Percentiles rank a stretch among this genome's conserved stretches.
Conservation (phyloP, 2,329 filamentous ascomycete genomes). For the Cladosporium sp. region DNA sequence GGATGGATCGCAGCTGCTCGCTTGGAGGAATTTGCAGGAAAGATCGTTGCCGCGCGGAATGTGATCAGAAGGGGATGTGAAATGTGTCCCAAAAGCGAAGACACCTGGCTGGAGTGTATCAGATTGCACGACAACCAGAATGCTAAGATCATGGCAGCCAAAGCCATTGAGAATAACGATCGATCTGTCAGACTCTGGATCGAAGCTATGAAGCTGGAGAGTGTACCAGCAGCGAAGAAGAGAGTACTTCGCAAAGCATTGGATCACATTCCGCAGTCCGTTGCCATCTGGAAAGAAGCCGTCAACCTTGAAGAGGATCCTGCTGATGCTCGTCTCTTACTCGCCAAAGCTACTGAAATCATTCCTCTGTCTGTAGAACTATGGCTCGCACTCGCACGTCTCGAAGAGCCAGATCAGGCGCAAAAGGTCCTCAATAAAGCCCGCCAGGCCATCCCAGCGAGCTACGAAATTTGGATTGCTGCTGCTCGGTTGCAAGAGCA, state of each 20-base stretch:
- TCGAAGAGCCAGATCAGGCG: slow-evolving; percentile 86
- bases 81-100: slow-evolving; percentile 88
- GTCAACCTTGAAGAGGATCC: slow-evolving; percentile 92
- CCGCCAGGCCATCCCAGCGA: slow-evolving; percentile 87
- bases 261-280: slow-evolving; percentile 88
- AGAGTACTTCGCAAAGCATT: slow-evolving; percentile 86
- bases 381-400: slow-evolving; percentile 86
- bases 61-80: slow-evolving; percentile 85
- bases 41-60: slow-evolving; percentile 81
- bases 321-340: slow-evolving; percentile 77
- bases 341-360: slow-evolving; percentile 92
- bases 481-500: slow-evolving; percentile 85
- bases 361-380: slow-evolving; percentile 91
- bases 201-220: slow-evolving; percentile 89
- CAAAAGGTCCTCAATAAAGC: slow-evolving; percentile 94
- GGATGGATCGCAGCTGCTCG: slow-evolving; percentile 94
- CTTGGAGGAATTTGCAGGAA: slow-evolving; percentile 87
- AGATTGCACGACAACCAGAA: slow-evolving; percentile 73
- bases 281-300: slow-evolving; percentile 95
- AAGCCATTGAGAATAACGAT: slow-evolving; percentile 87
- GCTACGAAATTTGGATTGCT: slow-evolving; percentile 94
- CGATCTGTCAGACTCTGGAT: slow-evolving; percentile 87
- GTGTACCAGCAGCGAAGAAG: slow-evolving; percentile 78
- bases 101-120: slow-evolving; percentile 95
- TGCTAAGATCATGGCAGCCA: slow-evolving; percentile 89